These are phyloP conservation scores for Warburgia ugandensis DNA, from an alignment of 164 flowering plant genomes.

Conservation along the genomic window DNA sequence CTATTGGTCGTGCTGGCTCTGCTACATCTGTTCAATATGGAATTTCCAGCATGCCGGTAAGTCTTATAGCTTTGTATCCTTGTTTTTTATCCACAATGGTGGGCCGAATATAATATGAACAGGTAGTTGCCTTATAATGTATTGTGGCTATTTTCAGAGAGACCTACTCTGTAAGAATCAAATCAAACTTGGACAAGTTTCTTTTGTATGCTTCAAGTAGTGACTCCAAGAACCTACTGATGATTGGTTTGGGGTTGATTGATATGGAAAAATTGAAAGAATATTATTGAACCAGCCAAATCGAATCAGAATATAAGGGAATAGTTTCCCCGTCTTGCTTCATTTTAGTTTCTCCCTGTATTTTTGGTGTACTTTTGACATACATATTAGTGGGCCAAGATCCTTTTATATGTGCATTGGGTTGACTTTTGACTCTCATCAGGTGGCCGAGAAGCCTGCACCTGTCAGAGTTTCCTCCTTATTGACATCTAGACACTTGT, in stretches of 20 bases:
- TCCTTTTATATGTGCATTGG: background rate
- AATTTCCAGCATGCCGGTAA: slow-evolving; percentile 84
- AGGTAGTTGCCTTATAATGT: too few species aligned
- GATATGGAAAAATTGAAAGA: too few species aligned
- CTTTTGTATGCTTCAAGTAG: background rate
- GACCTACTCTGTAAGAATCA: background rate
- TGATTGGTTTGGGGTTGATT: too few species aligned
- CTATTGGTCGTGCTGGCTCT: slow-evolving; percentile 67
- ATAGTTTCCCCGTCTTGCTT: background rate
- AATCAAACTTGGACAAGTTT: background rate
- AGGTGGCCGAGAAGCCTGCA: slow-evolving; percentile 83
- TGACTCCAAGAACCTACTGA: background rate
- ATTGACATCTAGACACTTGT: slow-evolving; percentile 75
- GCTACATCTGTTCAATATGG: slow-evolving; percentile 86
- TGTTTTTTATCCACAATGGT: too few species aligned
- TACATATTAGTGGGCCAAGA: background rate
- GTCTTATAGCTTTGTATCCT: slow-evolving; percentile 3
- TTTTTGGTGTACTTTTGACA: background rate
- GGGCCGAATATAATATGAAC: too few species aligned
- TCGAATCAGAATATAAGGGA: too few species aligned
- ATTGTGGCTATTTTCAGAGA: background rate
- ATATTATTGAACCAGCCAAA: too few species aligned
- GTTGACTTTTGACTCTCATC: slow-evolving; percentile 3
- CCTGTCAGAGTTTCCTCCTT: slow-evolving; percentile 78
- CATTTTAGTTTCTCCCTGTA: too few species aligned